phyloP scores from a whole-genome alignment of 495 filamentous ascomycete species.

The Rusavskia elegans region DNA sequence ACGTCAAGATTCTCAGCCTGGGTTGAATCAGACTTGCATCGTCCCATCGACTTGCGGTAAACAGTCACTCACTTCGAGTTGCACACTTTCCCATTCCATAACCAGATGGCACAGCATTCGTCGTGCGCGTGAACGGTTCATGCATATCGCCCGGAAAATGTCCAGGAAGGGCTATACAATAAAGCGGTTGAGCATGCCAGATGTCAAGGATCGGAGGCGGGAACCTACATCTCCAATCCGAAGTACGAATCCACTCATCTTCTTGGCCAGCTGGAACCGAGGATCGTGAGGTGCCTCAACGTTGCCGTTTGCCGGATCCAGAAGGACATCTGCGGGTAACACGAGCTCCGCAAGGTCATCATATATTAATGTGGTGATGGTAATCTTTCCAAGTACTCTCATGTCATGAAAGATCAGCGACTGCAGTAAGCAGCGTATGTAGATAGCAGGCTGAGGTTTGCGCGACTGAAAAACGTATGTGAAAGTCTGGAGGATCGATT shows the following conservation, averaged over 20 bases:
- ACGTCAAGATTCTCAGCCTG: constrained; percentile 62
- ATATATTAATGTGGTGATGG: constrained; percentile 59
- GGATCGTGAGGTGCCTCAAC: constrained; percentile 66
- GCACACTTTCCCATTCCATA: constrained; percentile 69
- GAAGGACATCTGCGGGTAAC: constrained; percentile 51
- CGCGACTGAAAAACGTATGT: constrained; percentile 59
- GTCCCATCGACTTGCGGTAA: not conserved
- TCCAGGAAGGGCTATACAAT: constrained; percentile 54
- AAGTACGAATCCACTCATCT: constrained; percentile 68
- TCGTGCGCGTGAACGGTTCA: constrained; percentile 79
- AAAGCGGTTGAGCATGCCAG: not conserved
- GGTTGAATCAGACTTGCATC: not conserved
- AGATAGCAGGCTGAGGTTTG: constrained; percentile 68
- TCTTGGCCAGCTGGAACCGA: constrained; percentile 54
- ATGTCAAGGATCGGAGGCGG: not conserved
- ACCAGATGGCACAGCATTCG: constrained; percentile 70
- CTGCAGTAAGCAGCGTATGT: constrained; percentile 69
- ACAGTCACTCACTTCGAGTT: constrained; percentile 43
- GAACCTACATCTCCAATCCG: constrained; percentile 42
- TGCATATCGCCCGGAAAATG: constrained; percentile 64
- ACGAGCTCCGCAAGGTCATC: constrained; percentile 64
- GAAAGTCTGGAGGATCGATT: constrained; percentile 32
- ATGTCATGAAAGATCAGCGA: constrained; percentile 56
- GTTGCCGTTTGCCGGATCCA: constrained; percentile 56
- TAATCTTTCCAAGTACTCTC: constrained; percentile 45